These are phyloP conservation scores for Coemansia sp. DNA, from an alignment of 192 early-diverging fungal genomes.

Conservation along the genomic window DNA sequence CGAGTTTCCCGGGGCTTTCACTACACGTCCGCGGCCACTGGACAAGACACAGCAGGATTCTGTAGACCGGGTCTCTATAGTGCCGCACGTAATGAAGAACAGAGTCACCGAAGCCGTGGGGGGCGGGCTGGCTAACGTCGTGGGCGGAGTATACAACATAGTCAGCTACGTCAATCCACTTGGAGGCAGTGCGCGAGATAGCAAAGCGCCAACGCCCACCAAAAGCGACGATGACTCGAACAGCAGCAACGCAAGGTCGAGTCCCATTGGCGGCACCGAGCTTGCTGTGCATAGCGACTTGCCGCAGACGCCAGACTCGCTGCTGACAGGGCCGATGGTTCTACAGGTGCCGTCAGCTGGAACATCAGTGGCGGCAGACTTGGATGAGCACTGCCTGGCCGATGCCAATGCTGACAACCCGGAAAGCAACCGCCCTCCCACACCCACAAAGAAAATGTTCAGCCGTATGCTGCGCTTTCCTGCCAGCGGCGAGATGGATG, in stretches of 20 bases:
- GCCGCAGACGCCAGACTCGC: slow-evolving; percentile 13
- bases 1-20: slow-evolving; percentile 49
- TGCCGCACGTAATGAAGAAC: slow-evolving; percentile 23
- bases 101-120: slow-evolving; percentile 42
- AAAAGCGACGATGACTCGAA: not conserved
- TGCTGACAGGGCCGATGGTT: slow-evolving; percentile 12
- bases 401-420: slow-evolving; percentile 54
- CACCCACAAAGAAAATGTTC: slow-evolving; percentile 46
- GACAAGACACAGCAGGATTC: slow-evolving; percentile 7
- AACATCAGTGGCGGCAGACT: slow-evolving; percentile 47
- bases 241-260: not conserved
- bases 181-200: not conserved
- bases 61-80: slow-evolving; percentile 5
- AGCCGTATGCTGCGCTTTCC: slow-evolving; percentile 44
- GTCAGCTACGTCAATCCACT: slow-evolving; percentile 51
- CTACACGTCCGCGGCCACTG: slow-evolving; percentile 15
- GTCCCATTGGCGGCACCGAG: not conserved
- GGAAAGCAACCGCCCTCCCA: slow-evolving; percentile 52
- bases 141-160: slow-evolving; percentile 42
- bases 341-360: slow-evolving; percentile 41
- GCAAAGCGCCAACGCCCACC: not conserved
- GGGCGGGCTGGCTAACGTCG: slow-evolving; percentile 43
- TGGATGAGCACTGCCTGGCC: slow-evolving; percentile 48
- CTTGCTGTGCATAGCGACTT: not conserved
- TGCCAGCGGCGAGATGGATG: not conserved